phyloP scores from a whole-genome alignment of 352 stramenopile genomes.

The Pythium scleroteichum region DNA sequence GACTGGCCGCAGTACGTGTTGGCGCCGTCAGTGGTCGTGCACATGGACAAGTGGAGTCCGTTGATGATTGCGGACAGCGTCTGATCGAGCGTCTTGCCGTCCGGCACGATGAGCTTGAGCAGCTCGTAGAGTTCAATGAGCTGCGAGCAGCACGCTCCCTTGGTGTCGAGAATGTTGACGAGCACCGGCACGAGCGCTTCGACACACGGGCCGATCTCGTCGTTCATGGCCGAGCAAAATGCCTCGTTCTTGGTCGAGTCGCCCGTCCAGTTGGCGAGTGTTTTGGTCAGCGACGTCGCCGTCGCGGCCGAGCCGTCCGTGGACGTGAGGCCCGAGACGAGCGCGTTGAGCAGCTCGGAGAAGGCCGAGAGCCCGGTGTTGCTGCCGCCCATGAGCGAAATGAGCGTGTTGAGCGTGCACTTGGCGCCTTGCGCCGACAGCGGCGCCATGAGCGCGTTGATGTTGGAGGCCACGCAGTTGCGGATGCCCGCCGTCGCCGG shows the following conservation, averaged over 20 bases:
- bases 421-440: conserved; percentile 39
- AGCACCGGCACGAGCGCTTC: conserved; percentile 45
- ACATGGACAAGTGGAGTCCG: conserved; percentile 58
- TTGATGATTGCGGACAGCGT: conserved; percentile 50
- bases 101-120: conserved; percentile 44
- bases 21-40: conserved; percentile 27
- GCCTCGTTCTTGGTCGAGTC: conserved; percentile 41
- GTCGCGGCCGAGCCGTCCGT: conserved; percentile 14
- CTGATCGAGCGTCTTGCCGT: conserved; percentile 44
- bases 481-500: conserved; percentile 46
- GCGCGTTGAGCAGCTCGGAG: conserved; percentile 39
- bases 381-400: conserved; percentile 35
- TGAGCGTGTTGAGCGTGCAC: conserved; percentile 54
- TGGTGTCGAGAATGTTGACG: conserved; percentile 43
- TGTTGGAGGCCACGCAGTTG: conserved; percentile 52
- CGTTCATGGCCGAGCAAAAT: conserved; percentile 67
- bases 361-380: conserved; percentile 39
- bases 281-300: conserved; percentile 19
- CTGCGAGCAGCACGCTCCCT: conserved; percentile 47
- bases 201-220: conserved; percentile 43
- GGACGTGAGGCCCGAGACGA: conserved; percentile 35
- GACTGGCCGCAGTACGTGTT: conserved; percentile 39
- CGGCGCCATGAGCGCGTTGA: conserved; percentile 38
- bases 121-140: conserved; percentile 52
- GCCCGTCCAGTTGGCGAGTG: conserved; percentile 42